Conservation (phyloP, 1,284 basidiomycete genomes). For the Sporisorium scitamineum region DNA sequence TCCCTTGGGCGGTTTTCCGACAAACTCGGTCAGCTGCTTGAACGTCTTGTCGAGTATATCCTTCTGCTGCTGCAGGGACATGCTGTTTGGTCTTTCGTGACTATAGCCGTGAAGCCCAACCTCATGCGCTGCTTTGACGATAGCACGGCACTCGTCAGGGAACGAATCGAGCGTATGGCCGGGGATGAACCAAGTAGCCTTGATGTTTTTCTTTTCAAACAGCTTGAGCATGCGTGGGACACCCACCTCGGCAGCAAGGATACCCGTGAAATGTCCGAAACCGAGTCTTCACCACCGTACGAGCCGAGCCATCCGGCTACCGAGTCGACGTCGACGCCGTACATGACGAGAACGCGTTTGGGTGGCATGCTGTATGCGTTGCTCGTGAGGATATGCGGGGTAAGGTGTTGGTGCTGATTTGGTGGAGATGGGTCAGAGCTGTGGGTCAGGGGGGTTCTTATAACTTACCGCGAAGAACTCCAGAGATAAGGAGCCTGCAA, state of each 20-base stretch:
- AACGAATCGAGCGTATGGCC: slow-evolving; percentile 78
- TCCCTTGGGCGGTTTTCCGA: slow-evolving; percentile 76
- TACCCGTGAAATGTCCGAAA: slow-evolving; percentile 78
- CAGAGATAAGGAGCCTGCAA: too few species aligned
- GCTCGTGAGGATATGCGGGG: too few species aligned
- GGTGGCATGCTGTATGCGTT: slow-evolving; percentile 15
- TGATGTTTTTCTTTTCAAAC: slow-evolving; percentile 77
- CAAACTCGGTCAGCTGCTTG: slow-evolving; percentile 78
- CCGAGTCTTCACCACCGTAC: slow-evolving; percentile 78
- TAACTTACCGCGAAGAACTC: too few species aligned
- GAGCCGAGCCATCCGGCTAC: slow-evolving; percentile 74
- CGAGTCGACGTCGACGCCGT: slow-evolving; percentile 35
- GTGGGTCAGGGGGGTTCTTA: too few species aligned
- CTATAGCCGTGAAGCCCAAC: slow-evolving; percentile 68
- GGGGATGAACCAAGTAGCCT: slow-evolving; percentile 75
- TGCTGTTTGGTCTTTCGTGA: slow-evolving; percentile 71
- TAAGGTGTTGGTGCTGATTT: too few species aligned
- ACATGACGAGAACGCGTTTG: slow-evolving; percentile 30
- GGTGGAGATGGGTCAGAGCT: background rate
- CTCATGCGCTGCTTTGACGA: slow-evolving; percentile 79
- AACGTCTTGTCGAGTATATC: slow-evolving; percentile 80
- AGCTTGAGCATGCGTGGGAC: slow-evolving; percentile 73
- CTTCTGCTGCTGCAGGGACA: slow-evolving; percentile 78
- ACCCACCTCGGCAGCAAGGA: slow-evolving; percentile 78
- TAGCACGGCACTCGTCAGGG: slow-evolving; percentile 76